phyloP scores from a whole-genome alignment of 2,329 filamentous ascomycete species.

The Fusarium oxysporum region DNA sequence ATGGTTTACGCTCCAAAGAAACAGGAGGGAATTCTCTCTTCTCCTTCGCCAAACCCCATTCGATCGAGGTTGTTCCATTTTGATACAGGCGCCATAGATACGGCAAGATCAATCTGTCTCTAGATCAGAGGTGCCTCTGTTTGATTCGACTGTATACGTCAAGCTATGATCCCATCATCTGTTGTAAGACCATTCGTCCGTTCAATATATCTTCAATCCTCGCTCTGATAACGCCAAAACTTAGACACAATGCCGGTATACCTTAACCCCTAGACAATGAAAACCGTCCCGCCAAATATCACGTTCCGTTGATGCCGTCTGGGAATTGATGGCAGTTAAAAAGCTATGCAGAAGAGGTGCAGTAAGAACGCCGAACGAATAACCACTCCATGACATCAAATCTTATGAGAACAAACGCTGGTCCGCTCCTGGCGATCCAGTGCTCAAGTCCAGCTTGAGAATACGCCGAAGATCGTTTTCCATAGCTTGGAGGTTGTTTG shows the following conservation, averaged over 20 bases:
- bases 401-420: constrained; percentile 45
- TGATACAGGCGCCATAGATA: constrained; percentile 1
- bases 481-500: constrained; percentile 58
- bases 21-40: background rate
- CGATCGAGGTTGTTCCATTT: background rate
- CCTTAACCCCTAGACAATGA: constrained; percentile 13
- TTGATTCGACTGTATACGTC: background rate
- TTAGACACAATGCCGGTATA: constrained; percentile 31
- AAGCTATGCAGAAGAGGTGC: constrained; percentile 41
- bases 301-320: constrained; percentile 38
- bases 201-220: constrained; percentile 34
- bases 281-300: constrained; percentile 29
- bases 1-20: background rate
- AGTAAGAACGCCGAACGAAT: constrained; percentile 33
- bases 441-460: constrained; percentile 57
- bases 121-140: background rate
- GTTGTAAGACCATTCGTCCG: constrained; percentile 1
- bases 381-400: constrained; percentile 18
- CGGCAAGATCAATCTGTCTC: background rate
- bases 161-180: background rate
- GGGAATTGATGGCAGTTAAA: constrained; percentile 38
- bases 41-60: background rate
- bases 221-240: constrained; percentile 38
- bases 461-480: constrained; percentile 66
- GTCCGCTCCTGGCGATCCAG: constrained; percentile 39